Evolutionary conservation across 176 grass and related monocot genomes (phyloP).

Genomic region (Oryza brachyantha): DNA sequence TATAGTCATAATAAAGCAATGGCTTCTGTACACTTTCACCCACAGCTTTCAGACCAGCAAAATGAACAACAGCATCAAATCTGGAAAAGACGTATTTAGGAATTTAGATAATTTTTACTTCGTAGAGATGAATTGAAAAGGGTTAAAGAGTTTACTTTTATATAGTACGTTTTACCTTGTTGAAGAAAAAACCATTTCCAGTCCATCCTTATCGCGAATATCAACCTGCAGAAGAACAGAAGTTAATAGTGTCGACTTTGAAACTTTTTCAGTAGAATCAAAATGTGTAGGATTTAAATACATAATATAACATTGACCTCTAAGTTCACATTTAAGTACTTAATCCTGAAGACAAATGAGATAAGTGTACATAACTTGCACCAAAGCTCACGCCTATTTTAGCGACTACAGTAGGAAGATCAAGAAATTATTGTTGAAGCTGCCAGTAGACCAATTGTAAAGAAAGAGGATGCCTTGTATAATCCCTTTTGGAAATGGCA

Average conservation of each 20-base stretch:
- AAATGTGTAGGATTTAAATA: neutral
- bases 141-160: neutral
- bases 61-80: constrained; percentile 97
- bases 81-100: constrained; percentile 35
- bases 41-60: constrained; percentile 93
- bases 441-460: neutral
- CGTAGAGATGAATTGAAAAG: constrained; percentile 7
- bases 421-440: neutral
- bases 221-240: constrained; percentile 69
- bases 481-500: no score
- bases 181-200: constrained; percentile 73
- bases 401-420: neutral
- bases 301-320: neutral
- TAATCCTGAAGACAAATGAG: neutral
- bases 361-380: neutral
- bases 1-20: constrained; percentile 92
- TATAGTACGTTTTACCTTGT: constrained; percentile 51
- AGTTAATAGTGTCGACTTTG: neutral
- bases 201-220: constrained; percentile 68
- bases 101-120: constrained; percentile 14
- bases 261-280: constrained; percentile 4
- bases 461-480: no score
- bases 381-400: neutral
- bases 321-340: neutral
- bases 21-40: constrained; percentile 94